Base-by-base conservation (phyloP, 352 stramenopile species). In the Blastocystis sp. region DNA sequence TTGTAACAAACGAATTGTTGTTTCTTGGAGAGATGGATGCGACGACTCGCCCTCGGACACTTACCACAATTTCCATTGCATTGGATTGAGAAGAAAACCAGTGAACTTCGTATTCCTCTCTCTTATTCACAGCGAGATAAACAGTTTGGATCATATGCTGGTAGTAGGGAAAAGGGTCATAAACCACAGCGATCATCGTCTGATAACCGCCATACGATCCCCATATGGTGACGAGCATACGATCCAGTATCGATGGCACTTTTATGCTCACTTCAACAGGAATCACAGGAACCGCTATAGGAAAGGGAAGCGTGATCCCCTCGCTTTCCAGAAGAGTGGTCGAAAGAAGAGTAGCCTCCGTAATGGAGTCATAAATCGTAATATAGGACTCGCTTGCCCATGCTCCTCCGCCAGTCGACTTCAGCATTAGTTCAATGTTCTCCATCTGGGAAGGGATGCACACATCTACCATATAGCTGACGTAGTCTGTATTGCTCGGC, bases 391-490 rank as follows among this genome's bases (percentile, higher is more conserved):
- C 73, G n/a, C 50, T n/a, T 15, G n/a, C 41, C 73, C 73, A 84
- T 2, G 5, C 5, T 1, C 3, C n/a, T 4, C 73, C 73, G 29
- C 13, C 41, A 15, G 53, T 43, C 2, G 73, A 84, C 20, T 66
- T 64, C 50, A 84, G 54, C 23, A 66, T 15, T n/a, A 84, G 39
- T 15, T 66, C n/a, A 13, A 84, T 9, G 41, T 66, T 29, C 50
- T 66, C 50, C 47, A 84, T 39, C 34, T 50, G 37, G 9, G 64
- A 18, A 37, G 73, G 73, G 47, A 84, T 47, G 29, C 73, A 84
- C 3, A 84, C 62, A 43, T 84, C 73, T n/a, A 84, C 56, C 73
- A 84, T 84, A 39, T 18, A 66, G 56, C 73, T 84, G 0, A 68
- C 29, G 56, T 45, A 43, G 5, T 84, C 47, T 23, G 53, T 64